Evolutionary conservation across 2,329 filamentous ascomycete species (phyloP), one percentile per base, ranked within the genome.

Genomic region (Nigrospora osmanthi): DNA sequence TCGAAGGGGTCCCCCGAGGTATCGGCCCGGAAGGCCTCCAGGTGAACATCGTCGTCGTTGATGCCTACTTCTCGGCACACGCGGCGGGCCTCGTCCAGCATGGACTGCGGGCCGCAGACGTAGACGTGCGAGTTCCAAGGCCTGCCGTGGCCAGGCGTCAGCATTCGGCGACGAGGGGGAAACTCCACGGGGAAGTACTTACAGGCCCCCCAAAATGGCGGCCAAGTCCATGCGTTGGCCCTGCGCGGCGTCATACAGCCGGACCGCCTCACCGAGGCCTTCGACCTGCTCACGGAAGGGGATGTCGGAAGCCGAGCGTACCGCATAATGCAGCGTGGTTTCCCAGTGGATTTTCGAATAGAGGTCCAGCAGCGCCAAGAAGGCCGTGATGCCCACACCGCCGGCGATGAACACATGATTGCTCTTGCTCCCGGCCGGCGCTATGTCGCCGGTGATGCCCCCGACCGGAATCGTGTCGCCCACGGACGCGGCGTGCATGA

Each of bases 301-400:
- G 0, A 80, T 57, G 9, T 83, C 78, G 0, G 67, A 65, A 0
- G 57, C 55, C 1, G 66, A 70, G 10, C 74, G 70, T 13, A 83
- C 73, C 0, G 74, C 79, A 48, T 80, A 83, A 60, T 85, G 80
- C 35, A 85, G 59, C 17, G 67, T 64, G 34, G 70, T 72, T 45
- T 71, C 70, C 57, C 63, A 73, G 53, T 79, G 68, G 47, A 75
- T 72, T 5, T 52, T 31, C 14, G 61, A 56, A 47, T 70, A 69
- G 1, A 30, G 43, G 40, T 72, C 61, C 3, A 78, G 55, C 19
- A 79, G 63, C 1, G 65, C 54, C 10, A 85, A 54, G 50, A 85
- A 85, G 0, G 81, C 81, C 2, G 82, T 85, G 49, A 85, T 75
- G 1, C 81, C 82, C 30, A 85, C 78, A 0, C 81, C 82, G 11